Percentiles rank a stretch among this genome's conserved stretches.
Evolutionary conservation across 78 protist species (phyloP).

Genomic region (Dictyostelium intermedium): DNA sequence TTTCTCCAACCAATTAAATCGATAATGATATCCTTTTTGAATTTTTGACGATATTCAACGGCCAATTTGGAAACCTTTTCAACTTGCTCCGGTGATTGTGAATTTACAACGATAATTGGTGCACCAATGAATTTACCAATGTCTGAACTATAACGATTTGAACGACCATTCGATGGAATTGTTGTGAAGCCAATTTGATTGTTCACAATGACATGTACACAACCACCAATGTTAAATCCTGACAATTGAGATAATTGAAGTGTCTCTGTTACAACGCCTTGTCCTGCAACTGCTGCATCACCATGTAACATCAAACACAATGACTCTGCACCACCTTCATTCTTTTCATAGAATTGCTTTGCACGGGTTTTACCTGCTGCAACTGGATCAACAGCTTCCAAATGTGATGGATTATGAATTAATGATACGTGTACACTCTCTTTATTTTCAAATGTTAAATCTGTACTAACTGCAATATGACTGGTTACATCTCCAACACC

Average conservation of each 20-base stretch:
- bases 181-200: slow-evolving; percentile 96
- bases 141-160: slow-evolving; percentile 86
- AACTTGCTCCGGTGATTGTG: slow-evolving; percentile 91
- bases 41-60: slow-evolving; percentile 85
- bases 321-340: neutral
- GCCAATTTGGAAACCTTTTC: slow-evolving; percentile 76
- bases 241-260: slow-evolving; percentile 83
- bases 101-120: slow-evolving; percentile 96
- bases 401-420: slow-evolving; percentile 96
- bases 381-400: slow-evolving; percentile 96
- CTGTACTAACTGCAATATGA: slow-evolving; percentile 87
- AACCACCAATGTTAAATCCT: slow-evolving; percentile 87
- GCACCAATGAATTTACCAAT: slow-evolving; percentile 85
- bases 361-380: slow-evolving; percentile 92
- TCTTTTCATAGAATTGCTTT: slow-evolving; percentile 71
- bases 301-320: slow-evolving; percentile 91
- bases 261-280: slow-evolving; percentile 95
- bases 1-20: slow-evolving; percentile 93
- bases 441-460: neutral
- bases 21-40: slow-evolving; percentile 90
- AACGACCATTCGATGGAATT: slow-evolving; percentile 58
- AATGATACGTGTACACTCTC: slow-evolving; percentile 82
- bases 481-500: slow-evolving; percentile 96
- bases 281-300: slow-evolving; percentile 97
- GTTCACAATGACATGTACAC: slow-evolving; percentile 93